A percentile compares a stretch with the other conserved stretches of the same genome.
These are phyloP conservation scores for Phialemonium atrogriseum DNA, from an alignment of 2,329 filamentous ascomycete genomes.

Conservation along the genomic window DNA sequence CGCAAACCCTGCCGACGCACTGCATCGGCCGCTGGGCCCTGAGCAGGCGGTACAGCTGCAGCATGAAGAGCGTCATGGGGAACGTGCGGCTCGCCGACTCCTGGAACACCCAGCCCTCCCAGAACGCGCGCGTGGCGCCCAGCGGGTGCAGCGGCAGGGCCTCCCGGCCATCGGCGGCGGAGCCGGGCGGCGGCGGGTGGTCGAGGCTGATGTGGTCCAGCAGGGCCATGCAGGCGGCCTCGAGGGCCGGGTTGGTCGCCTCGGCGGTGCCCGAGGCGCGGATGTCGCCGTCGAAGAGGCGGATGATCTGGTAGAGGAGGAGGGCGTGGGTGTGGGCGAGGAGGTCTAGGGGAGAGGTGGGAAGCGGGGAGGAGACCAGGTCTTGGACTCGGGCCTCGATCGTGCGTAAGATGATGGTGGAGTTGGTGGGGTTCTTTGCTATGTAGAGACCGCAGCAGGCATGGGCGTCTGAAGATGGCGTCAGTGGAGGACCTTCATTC, in stretches of 20 bases:
- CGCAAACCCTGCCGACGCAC: constrained; percentile 21
- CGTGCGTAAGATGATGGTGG: constrained; percentile 36
- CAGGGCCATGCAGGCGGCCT: constrained; percentile 23
- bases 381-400: constrained; percentile 36
- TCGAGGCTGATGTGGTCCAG: constrained; percentile 24
- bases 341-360: constrained; percentile 18
- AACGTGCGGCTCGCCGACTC: constrained; percentile 46
- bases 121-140: constrained; percentile 33
- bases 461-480: constrained; percentile 38
- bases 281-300: constrained; percentile 34
- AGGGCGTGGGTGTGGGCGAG: constrained; percentile 33
- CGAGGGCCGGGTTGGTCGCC: constrained; percentile 20
- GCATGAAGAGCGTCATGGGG: constrained; percentile 37
- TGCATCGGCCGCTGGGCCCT: constrained; percentile 14
- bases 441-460: constrained; percentile 45
- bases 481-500: no score
- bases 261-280: constrained; percentile 22
- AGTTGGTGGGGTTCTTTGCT: constrained; percentile 38
- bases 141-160: constrained; percentile 25
- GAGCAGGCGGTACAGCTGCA: constrained; percentile 27
- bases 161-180: constrained; percentile 2
- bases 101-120: constrained; percentile 42
- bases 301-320: constrained; percentile 36
- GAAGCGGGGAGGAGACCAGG: constrained; percentile 27
- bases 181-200: constrained; percentile 3